phyloP scores from a whole-genome alignment of 2,329 filamentous ascomycete species.

The Colletotrichum echinochloae region DNA sequence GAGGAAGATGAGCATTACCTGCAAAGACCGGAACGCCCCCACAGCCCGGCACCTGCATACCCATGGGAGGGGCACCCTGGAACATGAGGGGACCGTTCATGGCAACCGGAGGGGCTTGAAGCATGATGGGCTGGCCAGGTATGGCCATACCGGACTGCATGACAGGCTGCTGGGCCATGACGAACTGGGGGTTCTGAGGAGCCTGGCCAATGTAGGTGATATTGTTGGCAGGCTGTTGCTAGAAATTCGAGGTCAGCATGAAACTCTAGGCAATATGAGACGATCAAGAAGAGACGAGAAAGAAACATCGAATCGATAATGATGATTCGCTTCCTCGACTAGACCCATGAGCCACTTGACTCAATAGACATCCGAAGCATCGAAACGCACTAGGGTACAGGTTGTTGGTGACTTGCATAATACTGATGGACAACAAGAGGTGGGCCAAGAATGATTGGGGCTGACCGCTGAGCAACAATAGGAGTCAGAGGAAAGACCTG shows the following conservation, averaged over 20 bases:
- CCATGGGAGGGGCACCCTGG: conserved; percentile 27
- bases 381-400: neutral
- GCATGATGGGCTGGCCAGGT: conserved; percentile 44
- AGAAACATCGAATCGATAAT: neutral
- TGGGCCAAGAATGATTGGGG: conserved; percentile 26
- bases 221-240: conserved; percentile 48
- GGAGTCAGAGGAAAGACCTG: conserved; percentile 45
- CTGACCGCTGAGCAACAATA: conserved; percentile 15
- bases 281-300: neutral
- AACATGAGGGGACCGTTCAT: conserved; percentile 27
- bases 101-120: conserved; percentile 46
- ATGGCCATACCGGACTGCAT: conserved; percentile 44
- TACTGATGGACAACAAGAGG: conserved; percentile 43
- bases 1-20: conserved; percentile 56
- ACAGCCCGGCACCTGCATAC: conserved; percentile 28
- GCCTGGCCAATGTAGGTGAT: conserved; percentile 46
- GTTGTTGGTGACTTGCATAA: conserved; percentile 54
- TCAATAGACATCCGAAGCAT: neutral
- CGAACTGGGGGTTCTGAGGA: conserved; percentile 45
- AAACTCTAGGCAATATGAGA: neutral
- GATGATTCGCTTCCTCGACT: neutral
- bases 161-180: conserved; percentile 50
- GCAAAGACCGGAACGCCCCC: conserved; percentile 41
- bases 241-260: conserved; percentile 39
- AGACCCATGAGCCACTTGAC: conserved; percentile 14